A percentile compares a stretch with the other conserved stretches of the same genome.
These are phyloP conservation scores for Ascochyta fabae DNA, from an alignment of 2,329 filamentous ascomycete species.

Conservation along the genomic window DNA sequence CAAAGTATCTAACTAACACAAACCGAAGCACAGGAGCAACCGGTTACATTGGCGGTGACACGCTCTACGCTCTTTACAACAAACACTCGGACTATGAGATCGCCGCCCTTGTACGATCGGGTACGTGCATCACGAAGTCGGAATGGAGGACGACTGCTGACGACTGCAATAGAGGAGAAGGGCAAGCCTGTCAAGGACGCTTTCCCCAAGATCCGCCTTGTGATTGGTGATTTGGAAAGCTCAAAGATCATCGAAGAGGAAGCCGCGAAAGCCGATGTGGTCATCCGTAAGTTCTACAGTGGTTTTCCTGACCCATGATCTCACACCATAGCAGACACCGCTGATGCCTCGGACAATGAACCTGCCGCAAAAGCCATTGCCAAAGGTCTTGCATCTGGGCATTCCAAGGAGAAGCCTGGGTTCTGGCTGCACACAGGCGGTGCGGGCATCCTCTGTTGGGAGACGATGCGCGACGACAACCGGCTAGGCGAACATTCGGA, in stretches of 20 bases:
- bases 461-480: constrained; percentile 53
- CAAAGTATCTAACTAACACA: not conserved
- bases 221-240: constrained; percentile 59
- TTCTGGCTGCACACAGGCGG: constrained; percentile 63
- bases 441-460: constrained; percentile 60
- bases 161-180: constrained; percentile 46
- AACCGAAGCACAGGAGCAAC: constrained; percentile 33
- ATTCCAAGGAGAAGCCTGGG: constrained; percentile 53
- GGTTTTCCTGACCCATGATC: not conserved
- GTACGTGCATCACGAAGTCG: not conserved
- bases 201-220: constrained; percentile 56
- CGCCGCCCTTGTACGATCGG: constrained; percentile 52
- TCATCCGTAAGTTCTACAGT: constrained; percentile 38
- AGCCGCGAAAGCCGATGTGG: constrained; percentile 58
- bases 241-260: constrained; percentile 55
- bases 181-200: constrained; percentile 50
- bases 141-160: not conserved
- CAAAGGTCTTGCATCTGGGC: constrained; percentile 55
- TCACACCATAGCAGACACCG: constrained; percentile 25
- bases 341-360: constrained; percentile 40
- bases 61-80: constrained; percentile 51
- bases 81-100: constrained; percentile 56
- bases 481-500: constrained; percentile 55
- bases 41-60: constrained; percentile 49
- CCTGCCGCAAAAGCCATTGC: constrained; percentile 56